Evolutionary conservation across 1,284 basidiomycete genomes (phyloP).

Genomic region (Tilletia indica): DNA sequence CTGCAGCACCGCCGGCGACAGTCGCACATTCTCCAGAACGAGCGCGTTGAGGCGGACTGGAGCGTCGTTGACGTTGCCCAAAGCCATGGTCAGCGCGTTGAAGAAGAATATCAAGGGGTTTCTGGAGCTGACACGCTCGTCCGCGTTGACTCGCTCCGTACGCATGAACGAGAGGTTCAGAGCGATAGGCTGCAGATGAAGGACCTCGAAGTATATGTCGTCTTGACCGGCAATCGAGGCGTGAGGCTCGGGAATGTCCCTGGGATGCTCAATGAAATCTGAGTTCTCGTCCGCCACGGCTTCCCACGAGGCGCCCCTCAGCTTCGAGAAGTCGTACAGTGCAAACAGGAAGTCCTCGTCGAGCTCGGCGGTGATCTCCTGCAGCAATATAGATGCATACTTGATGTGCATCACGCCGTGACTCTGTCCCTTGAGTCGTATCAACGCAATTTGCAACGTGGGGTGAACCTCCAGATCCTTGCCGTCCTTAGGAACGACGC

Average conservation of each 20-base stretch:
- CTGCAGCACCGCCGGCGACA: constrained; percentile 80
- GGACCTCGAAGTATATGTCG: constrained; percentile 90
- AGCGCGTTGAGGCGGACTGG: constrained; percentile 93
- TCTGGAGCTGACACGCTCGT: constrained; percentile 62
- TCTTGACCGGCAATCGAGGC: constrained; percentile 56
- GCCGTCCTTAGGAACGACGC: constrained; percentile 79
- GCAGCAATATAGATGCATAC: constrained; percentile 89
- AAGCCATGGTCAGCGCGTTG: constrained; percentile 92
- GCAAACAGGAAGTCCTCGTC: constrained; percentile 97
- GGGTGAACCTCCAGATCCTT: constrained; percentile 77
- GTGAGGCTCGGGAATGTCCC: constrained; percentile 76
- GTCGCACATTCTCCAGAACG: constrained; percentile 88
- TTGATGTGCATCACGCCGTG: constrained; percentile 97
- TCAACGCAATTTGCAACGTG: constrained; percentile 81
- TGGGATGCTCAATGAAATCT: constrained; percentile 72
- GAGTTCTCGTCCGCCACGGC: constrained; percentile 32
- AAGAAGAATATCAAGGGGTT: constrained; percentile 92
- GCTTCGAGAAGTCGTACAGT: constrained; percentile 84
- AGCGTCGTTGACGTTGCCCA: constrained; percentile 96
- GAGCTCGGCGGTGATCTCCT: constrained; percentile 89
- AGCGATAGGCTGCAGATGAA: constrained; percentile 94
- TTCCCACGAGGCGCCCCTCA: constrained; percentile 65
- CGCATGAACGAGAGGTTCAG: constrained; percentile 95
- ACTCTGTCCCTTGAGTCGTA: constrained; percentile 79
- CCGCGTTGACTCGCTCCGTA: constrained; percentile 85